Conservation (phyloP, 257 asterid species). For the Rauvolfia tetraphylla region DNA sequence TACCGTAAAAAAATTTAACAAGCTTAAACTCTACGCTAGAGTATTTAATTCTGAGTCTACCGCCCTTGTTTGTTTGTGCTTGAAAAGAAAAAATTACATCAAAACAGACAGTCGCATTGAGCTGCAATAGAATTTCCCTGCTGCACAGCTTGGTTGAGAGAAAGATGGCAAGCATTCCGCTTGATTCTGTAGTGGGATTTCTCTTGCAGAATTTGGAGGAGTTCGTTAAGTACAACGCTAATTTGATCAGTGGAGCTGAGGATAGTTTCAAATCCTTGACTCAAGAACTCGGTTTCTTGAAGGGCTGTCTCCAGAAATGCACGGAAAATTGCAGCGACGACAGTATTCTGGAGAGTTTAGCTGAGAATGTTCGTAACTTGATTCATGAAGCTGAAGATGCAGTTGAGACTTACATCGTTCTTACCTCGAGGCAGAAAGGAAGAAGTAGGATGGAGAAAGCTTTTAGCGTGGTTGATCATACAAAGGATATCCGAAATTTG, state of each 20-base stretch:
- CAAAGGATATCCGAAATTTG: too few species aligned
- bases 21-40: too few species aligned
- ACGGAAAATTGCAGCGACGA: neutral
- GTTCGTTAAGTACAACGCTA: neutral
- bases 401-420: conserved; percentile 16
- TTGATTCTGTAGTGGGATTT: too few species aligned
- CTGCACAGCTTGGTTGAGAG: too few species aligned
- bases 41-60: too few species aligned
- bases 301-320: neutral
- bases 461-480: too few species aligned
- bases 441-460: neutral
- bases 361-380: conserved; percentile 12
- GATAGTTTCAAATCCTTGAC: neutral
- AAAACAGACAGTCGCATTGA: too few species aligned
- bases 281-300: neutral
- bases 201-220: neutral
- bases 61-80: too few species aligned
- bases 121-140: too few species aligned
- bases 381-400: conserved; percentile 33
- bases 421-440: conserved; percentile 12
- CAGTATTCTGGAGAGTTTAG: neutral
- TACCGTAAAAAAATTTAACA: too few species aligned
- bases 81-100: too few species aligned
- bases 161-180: too few species aligned
- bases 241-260: neutral